Evolutionary conservation across 23 red algal genomes (phyloP).

Genomic region (Gracilaria caudata): DNA sequence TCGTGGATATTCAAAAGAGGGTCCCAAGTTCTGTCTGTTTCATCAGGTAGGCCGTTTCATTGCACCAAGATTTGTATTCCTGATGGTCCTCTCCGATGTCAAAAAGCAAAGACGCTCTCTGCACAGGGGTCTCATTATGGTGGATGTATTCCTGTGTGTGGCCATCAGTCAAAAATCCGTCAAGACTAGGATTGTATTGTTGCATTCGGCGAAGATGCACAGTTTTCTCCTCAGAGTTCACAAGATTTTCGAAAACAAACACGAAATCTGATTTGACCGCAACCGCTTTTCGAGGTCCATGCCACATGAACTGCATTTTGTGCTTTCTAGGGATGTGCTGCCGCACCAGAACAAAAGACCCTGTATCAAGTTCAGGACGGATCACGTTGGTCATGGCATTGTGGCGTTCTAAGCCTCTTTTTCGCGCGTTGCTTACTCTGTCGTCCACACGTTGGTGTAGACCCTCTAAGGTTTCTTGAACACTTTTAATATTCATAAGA

Average conservation of each 20-base stretch:
- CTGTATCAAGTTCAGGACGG: neutral
- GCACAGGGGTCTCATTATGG: too few species aligned
- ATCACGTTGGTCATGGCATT: neutral
- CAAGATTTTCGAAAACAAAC: neutral
- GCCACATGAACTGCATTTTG: neutral
- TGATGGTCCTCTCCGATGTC: too few species aligned
- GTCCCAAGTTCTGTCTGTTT: too few species aligned
- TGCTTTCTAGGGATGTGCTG: neutral
- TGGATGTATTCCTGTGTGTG: too few species aligned
- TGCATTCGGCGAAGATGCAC: neutral
- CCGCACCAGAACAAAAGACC: neutral
- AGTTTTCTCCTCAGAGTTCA: neutral
- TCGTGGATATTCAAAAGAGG: too few species aligned
- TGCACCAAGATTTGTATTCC: too few species aligned
- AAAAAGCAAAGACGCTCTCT: too few species aligned
- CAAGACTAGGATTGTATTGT: too few species aligned
- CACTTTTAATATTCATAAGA: neutral
- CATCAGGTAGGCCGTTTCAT: too few species aligned
- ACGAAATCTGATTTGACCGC: neutral
- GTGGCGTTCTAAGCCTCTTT: neutral
- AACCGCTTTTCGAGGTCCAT: neutral
- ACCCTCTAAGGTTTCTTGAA: neutral
- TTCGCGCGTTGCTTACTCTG: neutral
- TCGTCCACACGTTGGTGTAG: constrained; percentile 6
- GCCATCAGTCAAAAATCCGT: too few species aligned